These are phyloP conservation scores for Termitomyces sp. DNA, from an alignment of 768 basidiomycete genomes.

Conservation along the genomic window DNA sequence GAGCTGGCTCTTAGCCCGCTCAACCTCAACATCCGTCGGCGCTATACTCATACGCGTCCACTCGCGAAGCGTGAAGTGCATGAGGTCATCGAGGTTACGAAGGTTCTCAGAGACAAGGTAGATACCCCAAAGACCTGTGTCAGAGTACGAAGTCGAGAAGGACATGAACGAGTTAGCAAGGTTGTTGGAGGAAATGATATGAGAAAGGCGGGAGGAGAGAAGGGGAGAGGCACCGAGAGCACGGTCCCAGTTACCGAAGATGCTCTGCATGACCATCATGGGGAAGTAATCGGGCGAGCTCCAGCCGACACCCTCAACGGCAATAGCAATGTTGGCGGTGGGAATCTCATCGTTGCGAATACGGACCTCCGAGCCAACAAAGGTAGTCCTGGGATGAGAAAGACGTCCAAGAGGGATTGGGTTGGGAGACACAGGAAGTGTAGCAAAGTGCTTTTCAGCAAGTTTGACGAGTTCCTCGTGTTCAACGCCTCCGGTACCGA, in stretches of 20 bases:
- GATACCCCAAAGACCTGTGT: constrained; percentile 98
- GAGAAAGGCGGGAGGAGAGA: constrained; percentile 86
- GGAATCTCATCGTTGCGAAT: constrained; percentile 88
- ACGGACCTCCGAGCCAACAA: constrained; percentile 93
- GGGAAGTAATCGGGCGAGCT: constrained; percentile 98
- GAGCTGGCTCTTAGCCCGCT: constrained; percentile 97
- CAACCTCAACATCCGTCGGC: constrained; percentile 82
- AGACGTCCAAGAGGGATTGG: constrained; percentile 86
- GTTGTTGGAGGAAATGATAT: constrained; percentile 87
- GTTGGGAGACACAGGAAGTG: constrained; percentile 79
- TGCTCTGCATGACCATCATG: constrained; percentile 96
- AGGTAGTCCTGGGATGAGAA: constrained; percentile 70
- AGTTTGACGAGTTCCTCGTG: constrained; percentile 91
- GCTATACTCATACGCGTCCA: constrained; percentile 93
- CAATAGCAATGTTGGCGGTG: constrained; percentile 91
- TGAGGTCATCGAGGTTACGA: constrained; percentile 86
- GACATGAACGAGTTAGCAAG: constrained; percentile 99
- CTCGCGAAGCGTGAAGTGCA: constrained; percentile 92
- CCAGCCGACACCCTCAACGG: constrained; percentile 98
- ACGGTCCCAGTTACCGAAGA: constrained; percentile 99
- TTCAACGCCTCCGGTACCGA: constrained; percentile 93
- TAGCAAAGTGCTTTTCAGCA: constrained; percentile 89
- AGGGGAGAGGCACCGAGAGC: constrained; percentile 87
- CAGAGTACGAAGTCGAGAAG: constrained; percentile 97
- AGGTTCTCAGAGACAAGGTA: constrained; percentile 96